Base-by-base conservation (phyloP, 306 rosid species). In the Fragaria iinumae region DNA sequence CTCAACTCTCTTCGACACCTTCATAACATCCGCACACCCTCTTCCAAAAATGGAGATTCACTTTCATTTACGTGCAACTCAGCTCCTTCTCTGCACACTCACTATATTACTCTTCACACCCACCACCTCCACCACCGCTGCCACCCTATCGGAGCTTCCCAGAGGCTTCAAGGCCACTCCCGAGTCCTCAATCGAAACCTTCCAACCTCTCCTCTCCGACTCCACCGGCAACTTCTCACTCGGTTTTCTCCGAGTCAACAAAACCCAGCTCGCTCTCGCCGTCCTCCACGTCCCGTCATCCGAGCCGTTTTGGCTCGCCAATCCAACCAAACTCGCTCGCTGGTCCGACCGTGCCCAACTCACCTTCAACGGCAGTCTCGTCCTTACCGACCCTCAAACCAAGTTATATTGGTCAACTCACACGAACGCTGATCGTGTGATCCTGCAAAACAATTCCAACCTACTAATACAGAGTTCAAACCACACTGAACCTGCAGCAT, bases 341-440 rank as follows among this genome's bases (percentile, higher is more conserved):
- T 92, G 98, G 97, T 77, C 97, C 59, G 80, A 72, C 77, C 45
- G 77, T 13, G 88, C 97, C 2, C 80, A 74, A 71, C 80, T 95
- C 76, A 76, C 59, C 74, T 95, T 95, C 84, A 89, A 92, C 43
- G 98, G 98, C 53, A 89, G 87, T 17, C 90, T 95, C 16, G 77
- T 88, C 4, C 57, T 92, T 23, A 84, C 88, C 14, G 96, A 92
- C n/a, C 53, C 90, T 0, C 29, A 78, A 5, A 72, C 79, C 5
- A 64, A 70, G 60, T 17, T 72, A 5, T 34, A 80, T 2, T 95
- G 98, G 98, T 95, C 98, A 76, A 92, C 91, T n/a, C 66, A 41
- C 45, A 77, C 92, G 0, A 16, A 65, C 16, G 91, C 93, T 1
- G 87, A 90, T 36, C 60, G 84, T 12, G 80, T 80, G 1, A 76